Evolutionary conservation across 495 filamentous ascomycete genomes (phyloP).

Genomic region (Recurvomyces mirabilis): DNA sequence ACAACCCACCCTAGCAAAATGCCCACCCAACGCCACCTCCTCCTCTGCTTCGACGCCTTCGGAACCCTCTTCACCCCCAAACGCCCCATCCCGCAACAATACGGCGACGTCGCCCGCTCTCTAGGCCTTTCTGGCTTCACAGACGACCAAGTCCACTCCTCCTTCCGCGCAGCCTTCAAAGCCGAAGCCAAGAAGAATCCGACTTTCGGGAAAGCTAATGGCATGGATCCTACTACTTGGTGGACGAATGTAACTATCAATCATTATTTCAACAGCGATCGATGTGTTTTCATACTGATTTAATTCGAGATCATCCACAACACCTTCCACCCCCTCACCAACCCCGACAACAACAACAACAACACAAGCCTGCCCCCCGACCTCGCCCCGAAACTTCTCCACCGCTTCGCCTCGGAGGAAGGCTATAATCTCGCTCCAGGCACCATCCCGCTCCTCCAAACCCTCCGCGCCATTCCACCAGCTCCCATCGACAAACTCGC

Average conservation of each 20-base stretch:
- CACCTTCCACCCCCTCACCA: conserved; percentile 34
- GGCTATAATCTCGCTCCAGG: conserved; percentile 52
- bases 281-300: background rate
- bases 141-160: conserved; percentile 28
- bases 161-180: conserved; percentile 44
- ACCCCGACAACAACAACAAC: conserved; percentile 14
- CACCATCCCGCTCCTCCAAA: conserved; percentile 42
- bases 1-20: background rate
- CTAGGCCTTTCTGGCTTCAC: conserved; percentile 40
- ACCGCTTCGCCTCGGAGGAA: conserved; percentile 48
- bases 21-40: conserved; percentile 34
- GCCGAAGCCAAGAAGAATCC: conserved; percentile 40
- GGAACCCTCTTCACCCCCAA: conserved; percentile 61
- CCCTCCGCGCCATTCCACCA: conserved; percentile 25
- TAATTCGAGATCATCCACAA: conserved; percentile 32
- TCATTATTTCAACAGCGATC: background rate
- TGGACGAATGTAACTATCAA: conserved; percentile 56
- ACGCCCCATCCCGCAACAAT: conserved; percentile 48
- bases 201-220: conserved; percentile 56
- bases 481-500: conserved; percentile 28
- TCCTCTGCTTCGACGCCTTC: conserved; percentile 68
- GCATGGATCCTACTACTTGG: conserved; percentile 50
- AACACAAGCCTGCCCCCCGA: conserved; percentile 39
- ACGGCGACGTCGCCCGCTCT: conserved; percentile 45
- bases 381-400: conserved; percentile 44